These are phyloP conservation scores for Dryas drummondii DNA, from an alignment of 306 rosid species.

Conservation along the genomic window DNA sequence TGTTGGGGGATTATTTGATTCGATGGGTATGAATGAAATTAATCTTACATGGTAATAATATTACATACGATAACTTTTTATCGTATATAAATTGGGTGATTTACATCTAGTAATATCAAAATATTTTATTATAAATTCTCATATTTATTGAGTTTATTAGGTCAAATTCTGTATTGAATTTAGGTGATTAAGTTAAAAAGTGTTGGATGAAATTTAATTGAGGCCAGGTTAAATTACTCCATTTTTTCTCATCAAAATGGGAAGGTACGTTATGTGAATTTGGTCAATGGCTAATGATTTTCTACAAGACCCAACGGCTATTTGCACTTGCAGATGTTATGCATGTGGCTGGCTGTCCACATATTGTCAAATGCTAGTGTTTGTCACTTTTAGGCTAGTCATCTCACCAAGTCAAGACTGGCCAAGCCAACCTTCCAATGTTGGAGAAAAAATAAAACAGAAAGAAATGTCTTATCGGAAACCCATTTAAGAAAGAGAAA, in stretches of 20 bases:
- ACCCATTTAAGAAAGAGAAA: conserved; percentile 19
- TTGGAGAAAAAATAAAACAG: conserved; percentile 6
- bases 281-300: conserved; percentile 35
- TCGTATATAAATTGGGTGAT: too few relatives aligned
- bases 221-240: too few relatives aligned
- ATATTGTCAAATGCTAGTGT: conserved; percentile 19
- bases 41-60: too few relatives aligned
- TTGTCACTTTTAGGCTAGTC: conserved; percentile 30
- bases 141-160: too few relatives aligned
- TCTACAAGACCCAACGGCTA: conserved; percentile 24
- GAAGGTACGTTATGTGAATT: neutral
- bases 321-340: conserved; percentile 25
- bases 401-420: conserved; percentile 47
- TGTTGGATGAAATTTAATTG: too few relatives aligned
- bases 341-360: conserved; percentile 29
- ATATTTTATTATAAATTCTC: too few relatives aligned
- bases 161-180: too few relatives aligned
- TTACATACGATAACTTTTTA: too few relatives aligned
- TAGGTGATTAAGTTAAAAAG: too few relatives aligned
- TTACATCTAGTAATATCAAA: too few relatives aligned
- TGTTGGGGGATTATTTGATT: too few relatives aligned
- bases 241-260: neutral
- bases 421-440: conserved; percentile 27
- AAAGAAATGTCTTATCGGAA: conserved; percentile 28
- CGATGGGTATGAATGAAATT: too few relatives aligned